phyloP scores from a whole-genome alignment of 495 filamentous ascomycete species.

The Penicillium manginii region DNA sequence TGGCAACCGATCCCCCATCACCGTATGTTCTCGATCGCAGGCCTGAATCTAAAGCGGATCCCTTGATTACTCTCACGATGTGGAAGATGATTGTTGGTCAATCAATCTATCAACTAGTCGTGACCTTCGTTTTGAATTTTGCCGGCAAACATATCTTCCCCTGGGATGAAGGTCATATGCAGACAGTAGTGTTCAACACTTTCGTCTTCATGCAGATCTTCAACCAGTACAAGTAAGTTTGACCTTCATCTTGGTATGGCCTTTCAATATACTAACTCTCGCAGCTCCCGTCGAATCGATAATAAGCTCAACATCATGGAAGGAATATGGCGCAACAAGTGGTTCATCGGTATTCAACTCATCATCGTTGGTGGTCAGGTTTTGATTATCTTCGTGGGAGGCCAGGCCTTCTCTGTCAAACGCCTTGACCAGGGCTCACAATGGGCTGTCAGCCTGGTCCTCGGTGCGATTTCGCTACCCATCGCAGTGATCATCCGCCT shows the following conservation, averaged over 20 bases:
- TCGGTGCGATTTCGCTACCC: constrained; percentile 71
- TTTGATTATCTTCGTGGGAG: constrained; percentile 78
- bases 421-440: constrained; percentile 62
- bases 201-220: constrained; percentile 97
- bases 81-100: constrained; percentile 96
- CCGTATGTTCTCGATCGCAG: constrained; percentile 69
- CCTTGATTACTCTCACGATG: constrained; percentile 79
- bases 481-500: constrained; percentile 73
- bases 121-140: constrained; percentile 79
- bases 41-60: constrained; percentile 76
- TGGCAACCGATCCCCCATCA: constrained; percentile 82
- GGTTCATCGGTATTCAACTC: constrained; percentile 80
- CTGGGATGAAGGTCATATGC: constrained; percentile 51
- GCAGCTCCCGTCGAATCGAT: constrained; percentile 73
- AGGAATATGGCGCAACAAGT: constrained; percentile 74
- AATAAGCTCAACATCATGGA: constrained; percentile 92
- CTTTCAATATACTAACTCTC: not conserved
- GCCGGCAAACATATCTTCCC: constrained; percentile 65
- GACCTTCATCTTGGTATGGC: not conserved
- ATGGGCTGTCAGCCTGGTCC: constrained; percentile 75
- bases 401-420: constrained; percentile 66
- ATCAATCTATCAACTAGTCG: constrained; percentile 78
- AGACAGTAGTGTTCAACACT: constrained; percentile 84
- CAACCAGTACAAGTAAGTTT: constrained; percentile 64
- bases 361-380: constrained; percentile 85